Percentiles rank a stretch among this genome's conserved stretches.
Evolutionary conservation across 495 filamentous ascomycete genomes (phyloP).

Genomic region (Talaromyces liani): DNA sequence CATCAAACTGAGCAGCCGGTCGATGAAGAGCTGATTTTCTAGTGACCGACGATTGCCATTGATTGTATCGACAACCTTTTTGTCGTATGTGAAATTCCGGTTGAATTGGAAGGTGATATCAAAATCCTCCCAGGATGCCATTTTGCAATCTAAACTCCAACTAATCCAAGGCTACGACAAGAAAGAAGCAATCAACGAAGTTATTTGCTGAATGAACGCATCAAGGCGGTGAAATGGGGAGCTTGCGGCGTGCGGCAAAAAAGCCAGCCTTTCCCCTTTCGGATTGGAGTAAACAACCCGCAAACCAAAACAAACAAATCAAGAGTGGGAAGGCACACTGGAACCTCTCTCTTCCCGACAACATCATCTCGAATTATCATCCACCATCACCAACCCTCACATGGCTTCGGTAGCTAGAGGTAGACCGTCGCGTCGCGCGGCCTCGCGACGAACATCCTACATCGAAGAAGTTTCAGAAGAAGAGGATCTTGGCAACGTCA

Average conservation of each 20-base stretch:
- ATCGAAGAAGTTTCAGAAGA: slow-evolving; percentile 71
- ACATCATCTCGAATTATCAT: slow-evolving; percentile 13
- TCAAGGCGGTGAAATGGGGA: slow-evolving; percentile 17
- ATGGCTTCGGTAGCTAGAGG: slow-evolving; percentile 60
- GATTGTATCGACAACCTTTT: slow-evolving; percentile 48
- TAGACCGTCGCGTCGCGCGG: slow-evolving; percentile 68
- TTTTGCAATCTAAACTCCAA: slow-evolving; percentile 12
- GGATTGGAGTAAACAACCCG: slow-evolving; percentile 40
- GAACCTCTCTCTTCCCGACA: slow-evolving; percentile 15
- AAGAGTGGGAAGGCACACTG: slow-evolving; percentile 11
- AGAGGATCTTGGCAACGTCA: slow-evolving; percentile 48
- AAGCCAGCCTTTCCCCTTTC: slow-evolving; percentile 27
- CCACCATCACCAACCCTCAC: slow-evolving; percentile 11
- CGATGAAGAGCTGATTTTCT: slow-evolving; percentile 64
- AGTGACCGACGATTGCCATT: slow-evolving; percentile 53
- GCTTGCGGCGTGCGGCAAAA: slow-evolving; percentile 21
- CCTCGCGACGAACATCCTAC: slow-evolving; percentile 59
- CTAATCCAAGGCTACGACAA: neutral
- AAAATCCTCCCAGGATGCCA: slow-evolving; percentile 49
- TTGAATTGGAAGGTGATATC: slow-evolving; percentile 57
- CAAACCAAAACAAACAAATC: slow-evolving; percentile 13
- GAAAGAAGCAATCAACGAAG: neutral
- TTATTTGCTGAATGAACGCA: neutral
- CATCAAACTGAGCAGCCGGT: slow-evolving; percentile 63
- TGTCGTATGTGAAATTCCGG: slow-evolving; percentile 54